Evolutionary conservation across 148 eudicot genomes (phyloP).

Genomic region (Rhododendron henanense): DNA sequence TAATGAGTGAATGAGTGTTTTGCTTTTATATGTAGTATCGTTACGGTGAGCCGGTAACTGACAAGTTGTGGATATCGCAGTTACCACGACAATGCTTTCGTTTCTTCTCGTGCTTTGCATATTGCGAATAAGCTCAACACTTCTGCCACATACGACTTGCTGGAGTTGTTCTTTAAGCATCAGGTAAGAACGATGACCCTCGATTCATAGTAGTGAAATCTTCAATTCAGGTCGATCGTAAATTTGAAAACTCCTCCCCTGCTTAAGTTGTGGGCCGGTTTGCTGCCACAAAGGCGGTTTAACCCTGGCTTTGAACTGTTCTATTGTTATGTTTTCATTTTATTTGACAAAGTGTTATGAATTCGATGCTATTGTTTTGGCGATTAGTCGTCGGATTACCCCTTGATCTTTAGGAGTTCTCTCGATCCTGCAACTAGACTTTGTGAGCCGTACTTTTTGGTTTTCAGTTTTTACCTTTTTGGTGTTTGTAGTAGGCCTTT

Average conservation of each 20-base stretch:
- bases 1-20: not conserved
- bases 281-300: too few species aligned
- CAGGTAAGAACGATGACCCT: constrained; percentile 44
- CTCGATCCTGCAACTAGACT: not conserved
- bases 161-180: constrained; percentile 61
- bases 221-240: too few species aligned
- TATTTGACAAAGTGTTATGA: not conserved
- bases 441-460: not conserved
- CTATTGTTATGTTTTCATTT: not conserved
- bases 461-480: not conserved
- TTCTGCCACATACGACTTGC: constrained; percentile 62
- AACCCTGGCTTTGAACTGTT: not conserved
- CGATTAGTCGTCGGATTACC: not conserved
- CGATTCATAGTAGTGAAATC: not conserved
- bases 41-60: not conserved
- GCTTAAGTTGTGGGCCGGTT: not conserved
- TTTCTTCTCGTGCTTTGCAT: constrained; percentile 76
- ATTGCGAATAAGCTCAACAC: constrained; percentile 51
- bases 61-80: constrained; percentile 29
- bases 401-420: not conserved
- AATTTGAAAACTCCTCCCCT: not conserved
- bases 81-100: constrained; percentile 51
- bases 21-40: not conserved
- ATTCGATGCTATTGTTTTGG: not conserved
- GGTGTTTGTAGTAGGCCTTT: not conserved